Conservation (phyloP, 164 flowering plant genomes). For the Vitis cinerea region DNA sequence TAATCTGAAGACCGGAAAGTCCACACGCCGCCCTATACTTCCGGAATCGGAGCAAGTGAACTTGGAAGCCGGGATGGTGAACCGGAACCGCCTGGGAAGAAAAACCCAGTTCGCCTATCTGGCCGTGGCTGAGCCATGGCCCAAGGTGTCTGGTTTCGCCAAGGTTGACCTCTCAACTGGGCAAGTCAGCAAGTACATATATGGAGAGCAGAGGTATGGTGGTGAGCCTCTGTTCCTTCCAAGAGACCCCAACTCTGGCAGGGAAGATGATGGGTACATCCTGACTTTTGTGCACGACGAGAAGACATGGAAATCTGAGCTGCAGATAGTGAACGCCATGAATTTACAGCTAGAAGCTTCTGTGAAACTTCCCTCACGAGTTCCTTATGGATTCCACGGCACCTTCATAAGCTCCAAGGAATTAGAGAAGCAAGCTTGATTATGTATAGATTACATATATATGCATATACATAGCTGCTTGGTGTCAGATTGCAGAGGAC, state of each 20-base stretch:
- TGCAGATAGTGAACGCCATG: conserved; percentile 62
- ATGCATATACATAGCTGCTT: background rate
- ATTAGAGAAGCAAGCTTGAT: conserved; percentile 43
- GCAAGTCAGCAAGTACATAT: conserved; percentile 50
- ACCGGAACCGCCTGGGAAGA: conserved; percentile 63
- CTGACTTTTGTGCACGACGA: conserved; percentile 79
- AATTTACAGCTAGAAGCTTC: conserved; percentile 58
- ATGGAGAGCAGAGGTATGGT: conserved; percentile 60
- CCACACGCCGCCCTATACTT: conserved; percentile 56
- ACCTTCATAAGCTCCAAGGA: conserved; percentile 66
- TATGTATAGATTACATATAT: background rate
- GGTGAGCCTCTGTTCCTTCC: conserved; percentile 88
- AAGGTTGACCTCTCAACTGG: conserved; percentile 78
- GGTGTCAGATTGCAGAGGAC: background rate
- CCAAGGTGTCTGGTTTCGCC: conserved; percentile 85
- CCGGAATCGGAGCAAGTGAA: conserved; percentile 45
- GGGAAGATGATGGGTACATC: conserved; percentile 80
- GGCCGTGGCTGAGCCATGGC: conserved; percentile 96
- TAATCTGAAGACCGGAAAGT: conserved; percentile 61
- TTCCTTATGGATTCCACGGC: conserved; percentile 95
- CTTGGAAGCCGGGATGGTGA: conserved; percentile 94
- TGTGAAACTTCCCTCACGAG: conserved; percentile 67
- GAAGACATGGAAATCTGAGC: conserved; percentile 58
- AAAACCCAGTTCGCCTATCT: conserved; percentile 71
- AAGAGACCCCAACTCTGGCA: conserved; percentile 26